Conservation (phyloP, 1,284 basidiomycete genomes). For the Uromyces viciae-fabae region DNA sequence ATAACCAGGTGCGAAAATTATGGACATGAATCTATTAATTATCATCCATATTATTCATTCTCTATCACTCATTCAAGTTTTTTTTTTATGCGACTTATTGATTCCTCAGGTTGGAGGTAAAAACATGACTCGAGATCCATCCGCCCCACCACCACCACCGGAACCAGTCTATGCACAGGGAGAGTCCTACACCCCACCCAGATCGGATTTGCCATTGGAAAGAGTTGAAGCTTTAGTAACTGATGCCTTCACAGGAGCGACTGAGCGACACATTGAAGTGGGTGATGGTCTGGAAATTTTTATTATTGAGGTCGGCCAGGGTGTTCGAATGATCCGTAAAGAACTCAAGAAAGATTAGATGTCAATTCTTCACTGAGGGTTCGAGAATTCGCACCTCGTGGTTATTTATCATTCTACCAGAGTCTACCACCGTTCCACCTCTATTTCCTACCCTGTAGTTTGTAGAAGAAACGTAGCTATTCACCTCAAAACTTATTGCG, state of each 20-base stretch:
- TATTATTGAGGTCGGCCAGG: slow-evolving; percentile 60
- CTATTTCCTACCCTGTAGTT: too few species aligned
- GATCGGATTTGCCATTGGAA: slow-evolving; percentile 68
- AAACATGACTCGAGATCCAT: slow-evolving; percentile 66
- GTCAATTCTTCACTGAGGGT: too few species aligned
- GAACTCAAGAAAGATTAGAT: slow-evolving; percentile 48
- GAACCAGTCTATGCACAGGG: slow-evolving; percentile 60
- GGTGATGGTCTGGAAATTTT: slow-evolving; percentile 90
- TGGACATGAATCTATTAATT: not conserved
- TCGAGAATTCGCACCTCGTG: too few species aligned
- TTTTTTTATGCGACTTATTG: not conserved
- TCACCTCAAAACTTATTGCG: too few species aligned
- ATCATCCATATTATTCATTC: slow-evolving; percentile 51
- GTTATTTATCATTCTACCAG: too few species aligned
- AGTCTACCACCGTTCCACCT: too few species aligned
- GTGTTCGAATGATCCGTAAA: slow-evolving; percentile 46
- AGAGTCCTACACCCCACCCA: slow-evolving; percentile 38
- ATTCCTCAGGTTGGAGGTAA: slow-evolving; percentile 91
- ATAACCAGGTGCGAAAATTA: slow-evolving; percentile 70
- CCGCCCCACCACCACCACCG: slow-evolving; percentile 59
- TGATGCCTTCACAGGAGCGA: slow-evolving; percentile 87
- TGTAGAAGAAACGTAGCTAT: too few species aligned
- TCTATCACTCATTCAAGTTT: not conserved
- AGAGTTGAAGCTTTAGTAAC: slow-evolving; percentile 80
- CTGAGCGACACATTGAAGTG: slow-evolving; percentile 94